A percentile compares a stretch with the other conserved stretches of the same genome.
phyloP scores from a whole-genome alignment of 805 yeast species.

The Wickerhamomyces ciferrii region DNA sequence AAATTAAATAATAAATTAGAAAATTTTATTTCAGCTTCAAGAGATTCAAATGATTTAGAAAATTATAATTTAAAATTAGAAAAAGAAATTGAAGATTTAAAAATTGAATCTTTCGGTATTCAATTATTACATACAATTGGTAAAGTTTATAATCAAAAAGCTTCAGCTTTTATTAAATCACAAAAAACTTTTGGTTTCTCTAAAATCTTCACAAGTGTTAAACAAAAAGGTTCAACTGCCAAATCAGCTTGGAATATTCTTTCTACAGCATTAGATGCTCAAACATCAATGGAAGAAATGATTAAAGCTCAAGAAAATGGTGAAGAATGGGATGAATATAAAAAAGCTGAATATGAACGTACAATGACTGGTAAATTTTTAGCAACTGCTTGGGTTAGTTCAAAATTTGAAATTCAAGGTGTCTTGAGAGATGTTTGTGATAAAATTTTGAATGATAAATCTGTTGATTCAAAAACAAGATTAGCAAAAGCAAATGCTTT shows the following conservation, averaged over 20 bases:
- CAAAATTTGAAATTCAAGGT: slow-evolving; percentile 78
- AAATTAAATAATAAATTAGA: slow-evolving; percentile 44
- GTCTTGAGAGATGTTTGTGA: slow-evolving; percentile 82
- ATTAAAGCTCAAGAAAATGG: slow-evolving; percentile 60
- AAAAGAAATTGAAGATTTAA: slow-evolving; percentile 71
- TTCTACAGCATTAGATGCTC: slow-evolving; percentile 85
- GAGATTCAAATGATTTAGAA: slow-evolving; percentile 40
- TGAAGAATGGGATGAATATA: slow-evolving; percentile 46
- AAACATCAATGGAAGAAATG: slow-evolving; percentile 69
- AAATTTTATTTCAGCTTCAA: slow-evolving; percentile 37
- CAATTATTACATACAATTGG: slow-evolving; percentile 85
- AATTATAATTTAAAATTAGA: slow-evolving; percentile 46
- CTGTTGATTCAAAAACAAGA: slow-evolving; percentile 55
- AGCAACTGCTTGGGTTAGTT: slow-evolving; percentile 94
- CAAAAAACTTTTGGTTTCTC: slow-evolving; percentile 83
- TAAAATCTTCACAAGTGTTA: slow-evolving; percentile 73
- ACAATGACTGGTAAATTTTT: slow-evolving; percentile 82
- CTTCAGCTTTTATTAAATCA: slow-evolving; percentile 66
- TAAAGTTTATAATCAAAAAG: slow-evolving; percentile 67
- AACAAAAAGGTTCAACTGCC: slow-evolving; percentile 78
- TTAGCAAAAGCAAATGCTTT: slow-evolving; percentile 76
- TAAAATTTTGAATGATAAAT: slow-evolving; percentile 64
- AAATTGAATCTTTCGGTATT: slow-evolving; percentile 92
- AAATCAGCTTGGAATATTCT: slow-evolving; percentile 81
- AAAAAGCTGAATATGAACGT: slow-evolving; percentile 75